A percentile compares a stretch with the other conserved stretches of the same genome.
phyloP scores from a whole-genome alignment of 2,329 filamentous ascomycete species.

The Fusarium sulawesiense region DNA sequence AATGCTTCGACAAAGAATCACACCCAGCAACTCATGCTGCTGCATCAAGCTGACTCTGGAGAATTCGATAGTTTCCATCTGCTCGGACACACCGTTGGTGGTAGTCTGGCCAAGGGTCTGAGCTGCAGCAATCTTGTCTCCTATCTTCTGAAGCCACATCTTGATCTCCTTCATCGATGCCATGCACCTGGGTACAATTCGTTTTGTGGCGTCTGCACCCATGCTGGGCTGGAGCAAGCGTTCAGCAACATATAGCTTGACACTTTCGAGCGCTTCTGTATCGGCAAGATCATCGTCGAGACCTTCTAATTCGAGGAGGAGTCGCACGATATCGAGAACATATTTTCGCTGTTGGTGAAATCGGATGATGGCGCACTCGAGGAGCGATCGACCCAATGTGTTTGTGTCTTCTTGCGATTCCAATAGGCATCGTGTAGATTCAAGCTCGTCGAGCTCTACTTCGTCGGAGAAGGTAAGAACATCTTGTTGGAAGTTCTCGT shows the following conservation, averaged over 20 bases:
- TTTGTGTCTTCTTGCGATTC: slow-evolving; percentile 76
- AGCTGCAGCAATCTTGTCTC: slow-evolving; percentile 80
- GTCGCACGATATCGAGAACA: slow-evolving; percentile 83
- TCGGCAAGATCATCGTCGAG: slow-evolving; percentile 65
- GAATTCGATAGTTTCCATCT: slow-evolving; percentile 82
- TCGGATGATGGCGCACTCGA: slow-evolving; percentile 83
- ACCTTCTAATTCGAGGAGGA: slow-evolving; percentile 76
- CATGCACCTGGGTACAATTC: slow-evolving; percentile 80
- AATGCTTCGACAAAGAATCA: slow-evolving; percentile 83
- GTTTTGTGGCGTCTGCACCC: slow-evolving; percentile 58
- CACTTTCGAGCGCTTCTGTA: slow-evolving; percentile 47
- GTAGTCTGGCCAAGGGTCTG: slow-evolving; percentile 74
- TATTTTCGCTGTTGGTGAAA: slow-evolving; percentile 90
- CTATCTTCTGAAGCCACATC: slow-evolving; percentile 78
- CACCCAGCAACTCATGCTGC: slow-evolving; percentile 88
- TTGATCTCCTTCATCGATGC: slow-evolving; percentile 81
- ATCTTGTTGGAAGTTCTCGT: slow-evolving; percentile 87
- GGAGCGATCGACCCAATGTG: slow-evolving; percentile 75
- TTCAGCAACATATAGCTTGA: slow-evolving; percentile 52
- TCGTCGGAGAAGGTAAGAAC: slow-evolving; percentile 86
- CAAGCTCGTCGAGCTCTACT: slow-evolving; percentile 88
- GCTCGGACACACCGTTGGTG: slow-evolving; percentile 64
- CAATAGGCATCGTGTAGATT: slow-evolving; percentile 81
- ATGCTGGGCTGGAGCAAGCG: slow-evolving; percentile 49
- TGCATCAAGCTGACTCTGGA: slow-evolving; percentile 83